Base-by-base conservation (phyloP, 176 grass and related monocot genomes). In the Oropetium thomaeum region DNA sequence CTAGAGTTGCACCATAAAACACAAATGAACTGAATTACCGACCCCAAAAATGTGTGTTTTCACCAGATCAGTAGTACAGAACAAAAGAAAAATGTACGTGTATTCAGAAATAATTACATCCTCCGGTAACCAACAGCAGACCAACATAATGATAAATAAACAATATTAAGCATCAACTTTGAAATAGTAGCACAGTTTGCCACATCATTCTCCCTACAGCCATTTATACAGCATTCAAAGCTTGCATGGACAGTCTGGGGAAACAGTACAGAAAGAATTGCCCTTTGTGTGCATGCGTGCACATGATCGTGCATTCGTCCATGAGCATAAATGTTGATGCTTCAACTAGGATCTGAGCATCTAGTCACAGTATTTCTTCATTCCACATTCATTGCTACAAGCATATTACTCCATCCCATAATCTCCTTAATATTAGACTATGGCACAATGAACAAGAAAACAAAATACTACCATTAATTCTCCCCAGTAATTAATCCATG, bases 1-100 rank as follows among this genome's bases (percentile, higher is more conserved):
- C 96, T 98, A 63, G 33, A 68, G 57, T 85, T 61, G 87, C 16
- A 37, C 55, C 38, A 84, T 70, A 43, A 41, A 68, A 79, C n/a
- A 43, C 10, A 83, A 73, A 65, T 62, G 41, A 69, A 78, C 19
- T 7, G 12, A 51, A 42, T 37, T 33, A 49, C 48, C 71, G 34
- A 71, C 40, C 31, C 23, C 67, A 82, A 49, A 27, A 48, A 48
- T 27, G 12, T 68, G 10, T 28, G 25, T 10, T 59, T 47, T 9
- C 10, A 17, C 30, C 17, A 64, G 43, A 73, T 3, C 23, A 87
- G 49, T 31, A 72, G 55, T 35, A 75, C 22, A 70, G 34, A 65
- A 65, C 5, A 29, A 20, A 44, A 59, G 31, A 25, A 55, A 44
- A 8, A 51, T 13, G 2, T 16, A 42, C 20, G 26, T 60, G 26